Conservation (phyloP, 148 eudicot species). For the Bassia scoparia region DNA sequence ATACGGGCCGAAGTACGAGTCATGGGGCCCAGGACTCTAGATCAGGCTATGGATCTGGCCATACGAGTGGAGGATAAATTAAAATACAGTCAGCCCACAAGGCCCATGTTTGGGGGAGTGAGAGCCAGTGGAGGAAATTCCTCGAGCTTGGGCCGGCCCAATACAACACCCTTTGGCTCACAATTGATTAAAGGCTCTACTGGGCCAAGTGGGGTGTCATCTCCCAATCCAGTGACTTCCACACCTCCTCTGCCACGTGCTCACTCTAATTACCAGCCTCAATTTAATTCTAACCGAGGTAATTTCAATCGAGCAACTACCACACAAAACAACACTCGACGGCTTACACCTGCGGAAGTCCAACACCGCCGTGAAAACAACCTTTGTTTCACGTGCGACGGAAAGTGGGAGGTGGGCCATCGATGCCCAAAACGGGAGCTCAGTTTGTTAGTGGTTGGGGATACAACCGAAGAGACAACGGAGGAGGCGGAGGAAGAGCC, state of each 20-base stretch:
- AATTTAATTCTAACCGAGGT: too few relatives aligned
- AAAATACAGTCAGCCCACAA: not conserved
- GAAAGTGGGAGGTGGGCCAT: not conserved
- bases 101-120: rapidly evolving
- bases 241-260: too few relatives aligned
- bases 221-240: too few relatives aligned
- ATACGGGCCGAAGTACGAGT: not conserved
- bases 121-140: not conserved
- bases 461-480: not conserved
- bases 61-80: not conserved
- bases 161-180: not conserved
- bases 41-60: not conserved
- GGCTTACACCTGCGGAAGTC: not conserved
- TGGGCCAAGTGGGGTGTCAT: too few relatives aligned
- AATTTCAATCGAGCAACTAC: too few relatives aligned
- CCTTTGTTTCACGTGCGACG: not conserved
- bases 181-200: too few relatives aligned
- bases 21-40: not conserved
- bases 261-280: too few relatives aligned
- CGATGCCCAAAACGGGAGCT: not conserved
- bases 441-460: not conserved
- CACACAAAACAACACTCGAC: not conserved
- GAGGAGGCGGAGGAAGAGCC: not conserved
- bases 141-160: not conserved
- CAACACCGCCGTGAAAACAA: not conserved